These are phyloP conservation scores for Phoma sp. DNA, from an alignment of 2,329 filamentous ascomycete genomes.

Conservation along the genomic window DNA sequence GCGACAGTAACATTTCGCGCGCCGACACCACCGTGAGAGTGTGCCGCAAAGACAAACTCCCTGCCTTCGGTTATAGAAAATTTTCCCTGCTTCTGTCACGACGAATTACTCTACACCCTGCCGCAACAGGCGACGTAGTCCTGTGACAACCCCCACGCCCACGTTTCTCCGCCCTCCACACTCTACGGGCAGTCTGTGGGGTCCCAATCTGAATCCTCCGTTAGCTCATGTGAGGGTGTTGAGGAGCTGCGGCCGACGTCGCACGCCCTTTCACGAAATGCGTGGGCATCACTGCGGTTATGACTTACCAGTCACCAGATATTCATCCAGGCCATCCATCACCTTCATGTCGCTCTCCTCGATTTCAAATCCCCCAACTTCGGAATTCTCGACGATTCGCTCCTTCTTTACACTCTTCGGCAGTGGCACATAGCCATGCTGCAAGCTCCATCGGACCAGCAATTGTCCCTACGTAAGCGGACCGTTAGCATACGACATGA, in stretches of 20 bases:
- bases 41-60: background rate
- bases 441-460: constrained; percentile 77
- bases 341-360: constrained; percentile 65
- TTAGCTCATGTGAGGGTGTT: constrained; percentile 23
- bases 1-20: constrained; percentile 7
- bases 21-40: constrained; percentile 5
- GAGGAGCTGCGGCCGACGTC: constrained; percentile 19
- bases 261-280: constrained; percentile 8
- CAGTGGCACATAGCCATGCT: constrained; percentile 73
- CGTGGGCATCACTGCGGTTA: constrained; percentile 3
- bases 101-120: constrained; percentile 7
- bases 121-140: constrained; percentile 13
- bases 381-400: constrained; percentile 69
- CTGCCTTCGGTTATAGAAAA: background rate
- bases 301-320: constrained; percentile 64
- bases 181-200: constrained; percentile 50
- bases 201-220: constrained; percentile 50
- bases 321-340: constrained; percentile 72
- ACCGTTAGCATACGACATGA: background rate
- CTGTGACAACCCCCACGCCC: constrained; percentile 29
- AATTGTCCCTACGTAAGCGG: constrained; percentile 58
- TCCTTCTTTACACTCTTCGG: constrained; percentile 72
- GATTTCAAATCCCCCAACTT: constrained; percentile 67
- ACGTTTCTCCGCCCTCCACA: constrained; percentile 22
- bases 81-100: constrained; percentile 12